Evolutionary conservation across 441 rosid species (phyloP).

Genomic region (Pelargonium myrrhifolium): DNA sequence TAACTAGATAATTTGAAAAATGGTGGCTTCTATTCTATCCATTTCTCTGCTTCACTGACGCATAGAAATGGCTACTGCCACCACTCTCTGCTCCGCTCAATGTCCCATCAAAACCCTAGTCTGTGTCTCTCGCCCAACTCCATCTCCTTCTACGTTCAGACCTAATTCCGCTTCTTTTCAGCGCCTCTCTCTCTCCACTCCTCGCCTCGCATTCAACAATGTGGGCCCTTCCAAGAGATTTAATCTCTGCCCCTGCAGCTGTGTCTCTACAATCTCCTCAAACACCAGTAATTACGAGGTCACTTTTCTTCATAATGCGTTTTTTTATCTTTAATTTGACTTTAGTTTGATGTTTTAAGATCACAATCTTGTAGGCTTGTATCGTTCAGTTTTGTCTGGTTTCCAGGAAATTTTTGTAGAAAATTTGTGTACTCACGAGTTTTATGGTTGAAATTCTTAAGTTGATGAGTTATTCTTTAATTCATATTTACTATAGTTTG

Average conservation of each 20-base stretch:
- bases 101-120: slow-evolving; percentile 18
- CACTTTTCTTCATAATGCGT: background rate
- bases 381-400: background rate
- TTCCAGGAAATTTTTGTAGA: background rate
- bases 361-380: background rate
- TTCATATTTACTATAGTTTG: no score
- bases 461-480: no score
- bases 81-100: slow-evolving; percentile 26
- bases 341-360: background rate
- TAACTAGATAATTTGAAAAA: background rate
- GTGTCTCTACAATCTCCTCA: slow-evolving; percentile 37
- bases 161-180: slow-evolving; percentile 21
- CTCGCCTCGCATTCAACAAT: slow-evolving; percentile 14
- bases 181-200: slow-evolving; percentile 7
- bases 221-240: slow-evolving; percentile 17
- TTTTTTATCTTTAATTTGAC: background rate
- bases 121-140: slow-evolving; percentile 9
- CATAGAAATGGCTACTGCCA: slow-evolving; percentile 22
- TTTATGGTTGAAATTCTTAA: no score
- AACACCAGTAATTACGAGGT: slow-evolving; percentile 53
- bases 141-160: background rate
- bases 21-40: slow-evolving; percentile 13
- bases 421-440: background rate
- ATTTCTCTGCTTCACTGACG: background rate
- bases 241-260: slow-evolving; percentile 37